A percentile compares a stretch with the other conserved stretches of the same genome.
Evolutionary conservation across 2,329 filamentous ascomycete species (phyloP).

Genomic region (Aspergillus sp.): DNA sequence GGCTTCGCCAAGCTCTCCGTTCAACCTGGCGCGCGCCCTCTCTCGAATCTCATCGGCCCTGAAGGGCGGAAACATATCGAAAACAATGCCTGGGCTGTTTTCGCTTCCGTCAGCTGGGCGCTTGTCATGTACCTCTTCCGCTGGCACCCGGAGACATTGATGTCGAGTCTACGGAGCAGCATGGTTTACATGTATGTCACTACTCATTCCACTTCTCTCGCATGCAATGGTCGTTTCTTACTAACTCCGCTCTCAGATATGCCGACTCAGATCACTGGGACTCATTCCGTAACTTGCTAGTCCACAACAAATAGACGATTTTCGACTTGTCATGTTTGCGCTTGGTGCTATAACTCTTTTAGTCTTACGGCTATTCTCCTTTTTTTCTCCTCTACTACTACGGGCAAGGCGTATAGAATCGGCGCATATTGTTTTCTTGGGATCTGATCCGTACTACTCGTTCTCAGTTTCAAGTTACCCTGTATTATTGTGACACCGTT

Average conservation of each 20-base stretch:
- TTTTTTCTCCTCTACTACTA: not conserved
- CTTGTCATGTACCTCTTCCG: conserved; percentile 94
- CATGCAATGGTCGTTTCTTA: not conserved
- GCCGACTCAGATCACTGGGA: conserved; percentile 88
- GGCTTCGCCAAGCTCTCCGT: conserved; percentile 81
- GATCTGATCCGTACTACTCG: not conserved
- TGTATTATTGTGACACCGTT: conserved; percentile 14
- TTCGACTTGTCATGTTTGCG: not conserved
- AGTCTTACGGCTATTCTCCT: not conserved
- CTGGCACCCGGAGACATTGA: conserved; percentile 86
- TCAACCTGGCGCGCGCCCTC: conserved; percentile 52
- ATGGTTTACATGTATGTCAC: conserved; percentile 91
- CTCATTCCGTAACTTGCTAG: conserved; percentile 76
- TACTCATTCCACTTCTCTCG: not conserved
- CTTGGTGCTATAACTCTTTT: not conserved
- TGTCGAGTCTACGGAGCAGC: conserved; percentile 85
- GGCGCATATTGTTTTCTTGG: conserved; percentile 15
- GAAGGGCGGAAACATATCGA: conserved; percentile 53
- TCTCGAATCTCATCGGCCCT: conserved; percentile 44
- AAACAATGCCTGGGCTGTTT: conserved; percentile 84
- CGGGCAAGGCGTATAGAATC: conserved; percentile 20
- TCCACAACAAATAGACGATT: conserved; percentile 68
- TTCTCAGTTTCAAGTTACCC: conserved; percentile 4
- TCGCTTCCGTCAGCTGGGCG: conserved; percentile 88
- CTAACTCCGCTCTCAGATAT: conserved; percentile 52